These are phyloP conservation scores for Ziziphus jujuba DNA, from an alignment of 306 rosid genomes.

Conservation along the genomic window DNA sequence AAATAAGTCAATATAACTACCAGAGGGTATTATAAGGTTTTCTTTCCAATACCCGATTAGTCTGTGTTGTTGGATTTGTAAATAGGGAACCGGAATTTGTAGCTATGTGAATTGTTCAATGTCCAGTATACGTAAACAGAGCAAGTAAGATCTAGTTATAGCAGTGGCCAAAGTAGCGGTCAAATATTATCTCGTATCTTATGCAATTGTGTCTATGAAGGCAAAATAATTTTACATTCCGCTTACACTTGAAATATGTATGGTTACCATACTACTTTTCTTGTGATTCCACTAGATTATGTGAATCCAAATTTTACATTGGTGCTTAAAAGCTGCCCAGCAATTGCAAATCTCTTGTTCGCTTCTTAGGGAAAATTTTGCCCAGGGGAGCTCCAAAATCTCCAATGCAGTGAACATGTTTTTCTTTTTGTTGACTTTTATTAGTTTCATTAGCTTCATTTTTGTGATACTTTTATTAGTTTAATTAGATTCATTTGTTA, in stretches of 20 bases:
- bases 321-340: background rate
- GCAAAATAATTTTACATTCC: no score
- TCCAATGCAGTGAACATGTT: background rate
- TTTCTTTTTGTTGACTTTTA: slow-evolving; percentile 2
- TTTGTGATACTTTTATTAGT: no score
- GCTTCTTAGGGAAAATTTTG: background rate
- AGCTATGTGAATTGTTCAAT: background rate
- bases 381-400: background rate
- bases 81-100: background rate
- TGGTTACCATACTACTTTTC: background rate
- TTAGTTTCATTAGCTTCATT: background rate
- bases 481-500: no score
- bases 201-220: no score
- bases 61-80: background rate
- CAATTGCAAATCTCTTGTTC: background rate
- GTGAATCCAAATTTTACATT: background rate
- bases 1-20: background rate
- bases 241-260: no score
- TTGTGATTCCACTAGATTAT: background rate
- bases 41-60: background rate
- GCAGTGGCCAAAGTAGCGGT: background rate
- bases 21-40: background rate
- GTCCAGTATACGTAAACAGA: background rate
- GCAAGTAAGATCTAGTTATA: no score
- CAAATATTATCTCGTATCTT: background rate